Percentiles rank a stretch among this genome's conserved stretches.
Conservation (phyloP, 257 asterid genomes). For the Thymus quinquecostatus region DNA sequence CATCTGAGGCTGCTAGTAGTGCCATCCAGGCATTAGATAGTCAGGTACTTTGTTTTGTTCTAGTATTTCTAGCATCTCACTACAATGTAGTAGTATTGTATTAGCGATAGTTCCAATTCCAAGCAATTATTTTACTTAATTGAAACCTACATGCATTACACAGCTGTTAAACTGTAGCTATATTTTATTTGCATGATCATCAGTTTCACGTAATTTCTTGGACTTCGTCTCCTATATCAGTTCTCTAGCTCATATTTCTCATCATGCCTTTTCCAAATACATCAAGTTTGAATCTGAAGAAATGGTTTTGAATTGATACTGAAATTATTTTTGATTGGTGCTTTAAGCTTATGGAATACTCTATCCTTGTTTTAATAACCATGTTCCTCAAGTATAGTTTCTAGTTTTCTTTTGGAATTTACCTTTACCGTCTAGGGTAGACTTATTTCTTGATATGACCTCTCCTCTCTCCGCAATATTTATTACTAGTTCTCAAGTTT, state of each 20-base stretch:
- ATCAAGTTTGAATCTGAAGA: not conserved
- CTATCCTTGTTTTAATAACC: not conserved
- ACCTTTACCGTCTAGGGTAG: not conserved
- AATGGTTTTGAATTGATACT: not conserved
- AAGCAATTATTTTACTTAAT: not conserved
- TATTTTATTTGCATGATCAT: not conserved
- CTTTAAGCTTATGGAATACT: not conserved
- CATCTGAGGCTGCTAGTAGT: slow-evolving; percentile 71
- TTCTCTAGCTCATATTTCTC: not conserved
- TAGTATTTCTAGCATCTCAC: not conserved
- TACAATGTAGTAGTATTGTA: not conserved
- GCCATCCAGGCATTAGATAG: slow-evolving; percentile 86
- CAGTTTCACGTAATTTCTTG: not conserved
- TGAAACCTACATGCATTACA: not conserved
- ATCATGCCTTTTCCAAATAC: not conserved
- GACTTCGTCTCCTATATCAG: not conserved
- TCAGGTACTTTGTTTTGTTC: slow-evolving; percentile 54
- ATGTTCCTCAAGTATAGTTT: not conserved
- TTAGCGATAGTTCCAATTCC: not conserved
- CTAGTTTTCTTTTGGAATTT: not conserved
- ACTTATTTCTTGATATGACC: not conserved
- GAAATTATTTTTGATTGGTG: not conserved
- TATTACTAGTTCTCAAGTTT: not conserved
- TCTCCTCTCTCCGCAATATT: not conserved
- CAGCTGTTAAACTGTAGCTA: not conserved